phyloP scores from a whole-genome alignment of 225 moss, liverwort and hornwort genomes.

The Bryoerythrophyllum caledonicum region DNA sequence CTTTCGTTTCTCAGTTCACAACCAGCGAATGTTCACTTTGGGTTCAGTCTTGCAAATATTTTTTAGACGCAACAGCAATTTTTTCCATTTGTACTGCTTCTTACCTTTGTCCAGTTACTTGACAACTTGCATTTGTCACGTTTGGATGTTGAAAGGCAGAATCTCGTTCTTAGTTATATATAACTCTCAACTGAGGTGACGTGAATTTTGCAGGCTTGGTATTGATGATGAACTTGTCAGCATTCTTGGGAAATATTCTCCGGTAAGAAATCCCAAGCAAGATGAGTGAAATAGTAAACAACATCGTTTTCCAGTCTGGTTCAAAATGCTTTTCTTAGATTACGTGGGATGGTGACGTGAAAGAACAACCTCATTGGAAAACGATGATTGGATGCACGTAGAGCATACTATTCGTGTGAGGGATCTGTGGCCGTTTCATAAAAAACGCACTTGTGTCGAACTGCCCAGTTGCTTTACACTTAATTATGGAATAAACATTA shows the following conservation, averaged over 20 bases:
- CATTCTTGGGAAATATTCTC: constrained; percentile 85
- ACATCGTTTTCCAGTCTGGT: not conserved
- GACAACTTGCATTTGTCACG: not conserved
- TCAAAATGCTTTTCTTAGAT: not conserved
- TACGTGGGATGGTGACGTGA: not conserved
- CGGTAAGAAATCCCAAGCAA: constrained; percentile 48
- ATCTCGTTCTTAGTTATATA: not conserved
- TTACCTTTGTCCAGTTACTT: not conserved
- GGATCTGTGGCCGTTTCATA: too few relatives aligned
- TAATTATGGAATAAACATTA: too few relatives aligned
- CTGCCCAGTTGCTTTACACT: too few relatives aligned
- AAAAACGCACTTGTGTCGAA: too few relatives aligned
- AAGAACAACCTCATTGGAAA: not conserved
- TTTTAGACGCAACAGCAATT: not conserved
- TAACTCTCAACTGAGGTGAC: constrained; percentile 2
- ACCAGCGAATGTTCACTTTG: not conserved
- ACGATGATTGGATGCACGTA: not conserved
- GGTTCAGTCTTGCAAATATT: not conserved
- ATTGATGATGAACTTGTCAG: constrained; percentile 91
- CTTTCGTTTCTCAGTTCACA: not conserved
- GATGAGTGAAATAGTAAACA: not conserved
- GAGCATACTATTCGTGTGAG: not conserved
- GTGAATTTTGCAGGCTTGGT: constrained; percentile 68
- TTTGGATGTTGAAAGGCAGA: constrained; percentile 25
- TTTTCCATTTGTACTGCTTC: not conserved